phyloP scores from a whole-genome alignment of 192 early-diverging fungal genomes.

The Backusella sp. region DNA sequence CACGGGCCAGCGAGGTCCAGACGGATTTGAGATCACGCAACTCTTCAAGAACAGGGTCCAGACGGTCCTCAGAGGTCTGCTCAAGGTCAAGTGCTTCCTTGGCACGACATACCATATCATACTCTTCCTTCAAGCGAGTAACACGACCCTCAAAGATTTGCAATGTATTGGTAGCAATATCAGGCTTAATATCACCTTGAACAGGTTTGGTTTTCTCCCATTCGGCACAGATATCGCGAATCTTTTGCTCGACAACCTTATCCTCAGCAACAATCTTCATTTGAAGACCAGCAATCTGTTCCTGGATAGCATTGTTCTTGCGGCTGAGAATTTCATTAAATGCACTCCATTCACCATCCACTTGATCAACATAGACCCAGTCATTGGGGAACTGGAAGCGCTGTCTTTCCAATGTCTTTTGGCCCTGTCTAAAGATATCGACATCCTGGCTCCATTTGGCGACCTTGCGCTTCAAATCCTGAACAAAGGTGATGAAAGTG shows the following conservation, averaged over 20 bases:
- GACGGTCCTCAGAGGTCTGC: constrained; percentile 58
- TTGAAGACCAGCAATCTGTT: constrained; percentile 92
- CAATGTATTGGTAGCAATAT: constrained; percentile 78
- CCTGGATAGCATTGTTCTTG: constrained; percentile 91
- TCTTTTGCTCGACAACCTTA: constrained; percentile 80
- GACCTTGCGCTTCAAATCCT: constrained; percentile 87
- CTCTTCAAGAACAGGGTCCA: constrained; percentile 90
- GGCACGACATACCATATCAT: constrained; percentile 83
- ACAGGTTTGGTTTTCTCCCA: constrained; percentile 97
- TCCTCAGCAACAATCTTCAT: constrained; percentile 95
- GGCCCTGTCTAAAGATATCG: constrained; percentile 85
- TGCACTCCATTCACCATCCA: constrained; percentile 97
- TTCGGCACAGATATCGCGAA: constrained; percentile 76
- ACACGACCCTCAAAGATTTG: constrained; percentile 83
- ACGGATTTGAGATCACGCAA: constrained; percentile 89
- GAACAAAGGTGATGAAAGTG: constrained; percentile 92
- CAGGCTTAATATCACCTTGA: constrained; percentile 88
- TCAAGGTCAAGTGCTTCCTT: constrained; percentile 95
- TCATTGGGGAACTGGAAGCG: constrained; percentile 93
- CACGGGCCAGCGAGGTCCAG: constrained; percentile 77
- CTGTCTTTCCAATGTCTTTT: constrained; percentile 92
- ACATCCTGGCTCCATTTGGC: constrained; percentile 79
- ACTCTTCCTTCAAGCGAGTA: constrained; percentile 79
- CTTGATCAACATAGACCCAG: constrained; percentile 94
- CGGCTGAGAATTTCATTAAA: constrained; percentile 91